Percentiles rank a stretch among this genome's conserved stretches.
These are phyloP conservation scores for Cladosporium sp. DNA, from an alignment of 2,329 filamentous ascomycete genomes.

Conservation along the genomic window DNA sequence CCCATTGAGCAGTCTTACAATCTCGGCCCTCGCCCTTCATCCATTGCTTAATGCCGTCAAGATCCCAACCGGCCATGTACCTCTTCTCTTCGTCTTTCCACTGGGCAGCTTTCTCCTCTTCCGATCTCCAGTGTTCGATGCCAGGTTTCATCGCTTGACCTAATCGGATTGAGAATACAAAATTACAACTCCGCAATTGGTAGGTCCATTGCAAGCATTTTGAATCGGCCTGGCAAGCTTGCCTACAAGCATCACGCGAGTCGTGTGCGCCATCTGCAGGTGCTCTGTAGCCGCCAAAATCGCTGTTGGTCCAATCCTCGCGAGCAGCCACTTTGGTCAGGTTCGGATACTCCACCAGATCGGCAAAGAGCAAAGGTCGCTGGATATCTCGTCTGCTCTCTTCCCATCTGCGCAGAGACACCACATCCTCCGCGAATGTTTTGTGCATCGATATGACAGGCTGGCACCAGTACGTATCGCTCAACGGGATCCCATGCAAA, in stretches of 20 bases:
- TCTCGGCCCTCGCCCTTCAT: slow-evolving; percentile 28
- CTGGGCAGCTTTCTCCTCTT: slow-evolving; percentile 17
- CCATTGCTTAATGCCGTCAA: slow-evolving; percentile 33
- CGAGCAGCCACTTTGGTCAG: slow-evolving; percentile 6
- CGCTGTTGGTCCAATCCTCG: slow-evolving; percentile 34
- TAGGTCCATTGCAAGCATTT: slow-evolving; percentile 36
- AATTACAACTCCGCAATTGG: slow-evolving; percentile 18
- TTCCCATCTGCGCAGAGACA: slow-evolving; percentile 44
- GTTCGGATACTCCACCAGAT: slow-evolving; percentile 27
- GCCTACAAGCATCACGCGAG: slow-evolving; percentile 23
- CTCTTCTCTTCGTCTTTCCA: slow-evolving; percentile 30
- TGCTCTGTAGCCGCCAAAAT: slow-evolving; percentile 19
- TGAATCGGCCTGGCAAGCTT: slow-evolving; percentile 41
- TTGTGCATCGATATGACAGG: slow-evolving; percentile 50
- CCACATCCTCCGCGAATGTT: slow-evolving; percentile 46
- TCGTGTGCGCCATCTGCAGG: slow-evolving; percentile 23
- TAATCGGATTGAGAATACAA: slow-evolving; percentile 34
- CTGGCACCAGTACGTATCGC: slow-evolving; percentile 47
- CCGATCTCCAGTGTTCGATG: slow-evolving; percentile 23
- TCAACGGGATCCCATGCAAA: slow-evolving; percentile 47
- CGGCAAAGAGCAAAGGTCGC: slow-evolving; percentile 19
- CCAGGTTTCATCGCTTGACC: slow-evolving; percentile 33
- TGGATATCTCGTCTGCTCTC: slow-evolving; percentile 30
- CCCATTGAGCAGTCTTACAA: slow-evolving; percentile 37
- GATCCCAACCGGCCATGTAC: slow-evolving; percentile 37